Base-by-base conservation (phyloP, 73 alveolate species). In the Paramecium caudatum region DNA sequence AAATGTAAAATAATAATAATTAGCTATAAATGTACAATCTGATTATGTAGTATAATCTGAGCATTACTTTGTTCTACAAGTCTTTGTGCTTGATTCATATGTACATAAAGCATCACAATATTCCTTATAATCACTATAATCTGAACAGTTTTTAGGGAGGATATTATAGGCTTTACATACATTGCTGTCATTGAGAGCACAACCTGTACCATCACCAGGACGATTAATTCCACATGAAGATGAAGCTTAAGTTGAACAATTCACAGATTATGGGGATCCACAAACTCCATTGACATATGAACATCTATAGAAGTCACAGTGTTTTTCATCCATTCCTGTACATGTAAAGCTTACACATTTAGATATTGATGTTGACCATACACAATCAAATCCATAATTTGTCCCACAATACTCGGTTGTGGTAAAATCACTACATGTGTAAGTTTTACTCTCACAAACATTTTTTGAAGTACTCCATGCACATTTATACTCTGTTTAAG, bases 341-440 rank as follows among this genome's bases (percentile, higher is more conserved):
- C 80, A 55, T 3, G 80, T 27, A 5, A 55, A 55, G 13, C 12
- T 23, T 23, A 10, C 9, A 43, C 80, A 55, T 55, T 55, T 55
- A 2, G 23, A 37, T 27, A 27, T n/a, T n/a, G n/a, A n/a, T n/a
- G n/a, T 15, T 4, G 5, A 37, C 80, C 80, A 55, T 21, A 55
- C n/a, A 21, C 80, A 55, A 21, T 55, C 46, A 55, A 55, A 55
- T 10, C 80, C 78, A 23, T 23, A 55, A 4, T 55, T 55, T 55
- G 23, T 7, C 3, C 10, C 27, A 5, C 80, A 55, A 10, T 55
- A 37, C 3, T 55, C 80, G 8, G 23, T 0, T 9, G 41, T 0
- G 1, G 30, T 6, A n/a, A n/a, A n/a, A 19, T 55, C 80, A 55
- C 21, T 5, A 23, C 80, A 55, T 19, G 80, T 5, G 5, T 55